phyloP scores from a whole-genome alignment of 139 green algal genomes.

The Yamagishiella unicocca region DNA sequence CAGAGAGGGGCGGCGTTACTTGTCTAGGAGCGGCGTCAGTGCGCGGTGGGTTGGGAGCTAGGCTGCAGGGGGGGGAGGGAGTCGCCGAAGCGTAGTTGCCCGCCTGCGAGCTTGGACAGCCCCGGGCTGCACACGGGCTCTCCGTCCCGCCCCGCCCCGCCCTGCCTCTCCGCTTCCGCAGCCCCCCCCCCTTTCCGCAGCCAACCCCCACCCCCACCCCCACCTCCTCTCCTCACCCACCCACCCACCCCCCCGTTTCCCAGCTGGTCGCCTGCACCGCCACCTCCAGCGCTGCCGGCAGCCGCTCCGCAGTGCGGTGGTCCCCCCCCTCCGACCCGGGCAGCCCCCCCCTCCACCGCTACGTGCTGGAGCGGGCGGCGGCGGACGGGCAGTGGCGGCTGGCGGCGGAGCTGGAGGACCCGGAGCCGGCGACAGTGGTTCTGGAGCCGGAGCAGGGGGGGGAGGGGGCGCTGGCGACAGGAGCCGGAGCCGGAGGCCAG shows the following conservation, averaged over 20 bases:
- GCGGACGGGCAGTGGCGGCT: slow-evolving; percentile 35
- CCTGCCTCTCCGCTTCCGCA: no score
- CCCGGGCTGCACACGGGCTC: no score
- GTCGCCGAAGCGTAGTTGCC: no score
- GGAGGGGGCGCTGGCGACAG: background rate
- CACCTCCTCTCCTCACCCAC: background rate
- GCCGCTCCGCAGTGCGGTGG: slow-evolving; percentile 39
- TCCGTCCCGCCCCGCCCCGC: no score
- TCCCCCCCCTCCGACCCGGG: slow-evolving; percentile 39
- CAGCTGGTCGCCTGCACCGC: background rate
- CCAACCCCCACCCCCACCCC: background rate
- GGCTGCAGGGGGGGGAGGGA: no score
- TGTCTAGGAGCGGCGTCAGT: no score
- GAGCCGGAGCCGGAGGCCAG: background rate
- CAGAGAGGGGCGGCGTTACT: no score
- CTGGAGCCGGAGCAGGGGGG: background rate
- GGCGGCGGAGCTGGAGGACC: slow-evolving; percentile 53
- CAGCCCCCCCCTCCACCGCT: slow-evolving; percentile 66
- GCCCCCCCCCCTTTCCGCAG: background rate
- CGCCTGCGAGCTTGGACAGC: no score
- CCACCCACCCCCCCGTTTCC: background rate
- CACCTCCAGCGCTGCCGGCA: background rate
- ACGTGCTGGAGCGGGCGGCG: slow-evolving; percentile 57
- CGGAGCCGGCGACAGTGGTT: slow-evolving; percentile 3
- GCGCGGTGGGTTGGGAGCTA: no score